A percentile compares a stretch with the other conserved stretches of the same genome.
These are phyloP conservation scores for Xerocomellus amylosporus DNA, from an alignment of 768 basidiomycete genomes.

Conservation along the genomic window DNA sequence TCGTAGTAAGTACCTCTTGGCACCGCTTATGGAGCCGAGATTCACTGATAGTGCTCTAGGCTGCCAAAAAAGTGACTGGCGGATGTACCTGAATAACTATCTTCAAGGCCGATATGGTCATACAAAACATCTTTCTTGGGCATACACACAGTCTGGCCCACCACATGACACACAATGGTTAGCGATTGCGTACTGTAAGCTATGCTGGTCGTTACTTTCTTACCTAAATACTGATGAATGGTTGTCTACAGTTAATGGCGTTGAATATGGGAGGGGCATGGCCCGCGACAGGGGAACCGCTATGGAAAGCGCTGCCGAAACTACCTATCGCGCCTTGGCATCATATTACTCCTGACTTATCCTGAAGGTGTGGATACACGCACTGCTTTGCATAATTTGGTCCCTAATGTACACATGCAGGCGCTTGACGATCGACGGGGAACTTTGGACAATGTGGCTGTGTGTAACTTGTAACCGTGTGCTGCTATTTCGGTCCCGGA, in stretches of 20 bases:
- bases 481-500: background rate
- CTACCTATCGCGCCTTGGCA: conserved; percentile 23
- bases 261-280: conserved; percentile 27
- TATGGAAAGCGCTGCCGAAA: conserved; percentile 32
- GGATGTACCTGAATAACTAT: conserved; percentile 31
- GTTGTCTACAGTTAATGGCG: conserved; percentile 19
- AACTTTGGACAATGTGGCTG: background rate
- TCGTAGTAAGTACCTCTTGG: conserved; percentile 8
- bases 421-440: background rate
- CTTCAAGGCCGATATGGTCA: conserved; percentile 34
- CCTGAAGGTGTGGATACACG: conserved; percentile 4
- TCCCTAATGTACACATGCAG: background rate
- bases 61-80: conserved; percentile 25
- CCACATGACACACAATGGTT: conserved; percentile 25
- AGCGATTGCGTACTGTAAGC: conserved; percentile 27
- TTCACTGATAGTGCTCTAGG: conserved; percentile 14
- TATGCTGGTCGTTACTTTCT: background rate
- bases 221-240: background rate
- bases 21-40: background rate
- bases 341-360: conserved; percentile 17
- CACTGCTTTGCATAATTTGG: background rate
- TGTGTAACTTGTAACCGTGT: conserved; percentile 3
- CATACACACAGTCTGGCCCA: conserved; percentile 19
- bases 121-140: conserved; percentile 26
- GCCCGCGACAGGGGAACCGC: conserved; percentile 29